Evolutionary conservation across 257 asterid species (phyloP).

Genomic region (Solanum chmielewskii): DNA sequence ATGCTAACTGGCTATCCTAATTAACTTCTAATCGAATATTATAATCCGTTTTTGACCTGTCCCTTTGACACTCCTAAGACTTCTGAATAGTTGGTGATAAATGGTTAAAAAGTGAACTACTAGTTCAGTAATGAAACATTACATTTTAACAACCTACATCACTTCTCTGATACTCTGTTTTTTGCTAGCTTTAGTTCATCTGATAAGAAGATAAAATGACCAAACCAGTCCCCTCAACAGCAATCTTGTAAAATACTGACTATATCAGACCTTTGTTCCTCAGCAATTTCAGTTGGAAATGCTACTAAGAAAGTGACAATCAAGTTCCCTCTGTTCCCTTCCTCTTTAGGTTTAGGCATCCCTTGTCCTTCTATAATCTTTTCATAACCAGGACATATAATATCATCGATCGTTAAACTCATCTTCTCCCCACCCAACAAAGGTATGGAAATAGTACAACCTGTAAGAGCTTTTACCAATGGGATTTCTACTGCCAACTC

Average conservation of each 20-base stretch:
- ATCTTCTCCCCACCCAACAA: constrained; percentile 35
- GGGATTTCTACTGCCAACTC: constrained; percentile 37
- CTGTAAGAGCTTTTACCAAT: constrained; percentile 51
- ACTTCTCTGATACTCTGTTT: neutral
- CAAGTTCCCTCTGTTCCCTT: constrained; percentile 53
- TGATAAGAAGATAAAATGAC: neutral
- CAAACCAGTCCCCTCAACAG: constrained; percentile 7
- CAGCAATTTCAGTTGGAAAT: constrained; percentile 51
- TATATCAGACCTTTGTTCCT: constrained; percentile 34
- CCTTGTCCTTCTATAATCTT: constrained; percentile 54
- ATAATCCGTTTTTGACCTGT: neutral
- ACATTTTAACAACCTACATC: neutral
- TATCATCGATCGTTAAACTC: constrained; percentile 36
- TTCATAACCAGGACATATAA: constrained; percentile 48
- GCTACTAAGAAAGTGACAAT: constrained; percentile 31
- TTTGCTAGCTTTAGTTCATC: neutral
- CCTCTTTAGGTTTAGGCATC: constrained; percentile 56
- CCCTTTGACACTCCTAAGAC: neutral
- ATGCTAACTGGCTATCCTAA: neutral
- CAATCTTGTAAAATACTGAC: constrained; percentile 27
- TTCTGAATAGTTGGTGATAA: neutral
- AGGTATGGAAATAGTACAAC: constrained; percentile 45
- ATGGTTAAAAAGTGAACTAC: neutral
- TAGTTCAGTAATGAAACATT: neutral
- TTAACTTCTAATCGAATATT: neutral